These are phyloP conservation scores for Populus nigra DNA, from an alignment of 345 rosid genomes.

Conservation along the genomic window DNA sequence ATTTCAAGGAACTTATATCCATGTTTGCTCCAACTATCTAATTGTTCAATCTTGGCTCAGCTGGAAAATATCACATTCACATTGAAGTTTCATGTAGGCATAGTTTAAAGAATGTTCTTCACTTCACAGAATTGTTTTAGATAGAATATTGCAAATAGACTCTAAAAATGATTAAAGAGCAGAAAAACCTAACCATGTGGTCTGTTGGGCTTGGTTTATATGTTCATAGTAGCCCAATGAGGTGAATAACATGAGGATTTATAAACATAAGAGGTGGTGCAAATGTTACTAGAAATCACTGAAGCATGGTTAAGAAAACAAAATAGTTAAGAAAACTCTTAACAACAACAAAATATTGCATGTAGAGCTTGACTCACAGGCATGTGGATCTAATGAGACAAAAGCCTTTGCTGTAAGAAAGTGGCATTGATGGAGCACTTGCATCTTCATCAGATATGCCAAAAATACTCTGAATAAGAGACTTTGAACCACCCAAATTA, in stretches of 20 bases:
- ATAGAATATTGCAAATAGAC: background rate
- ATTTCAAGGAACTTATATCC: background rate
- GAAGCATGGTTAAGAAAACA: background rate
- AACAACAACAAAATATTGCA: background rate
- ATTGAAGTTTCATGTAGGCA: background rate
- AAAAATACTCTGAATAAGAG: conserved; percentile 49
- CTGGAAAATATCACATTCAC: background rate
- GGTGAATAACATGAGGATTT: background rate
- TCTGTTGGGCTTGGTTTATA: background rate
- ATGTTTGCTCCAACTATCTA: background rate
- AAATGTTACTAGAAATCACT: background rate
- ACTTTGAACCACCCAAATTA: conserved; percentile 41
- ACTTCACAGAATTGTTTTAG: background rate
- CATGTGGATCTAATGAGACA: conserved; percentile 54
- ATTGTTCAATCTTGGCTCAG: background rate
- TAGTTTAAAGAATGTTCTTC: background rate
- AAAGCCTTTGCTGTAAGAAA: conserved; percentile 39
- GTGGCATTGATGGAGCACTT: conserved; percentile 28
- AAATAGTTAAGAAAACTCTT: background rate
- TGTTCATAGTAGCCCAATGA: background rate
- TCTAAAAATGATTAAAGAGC: background rate
- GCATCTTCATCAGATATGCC: conserved; percentile 37
- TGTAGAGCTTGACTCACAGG: conserved; percentile 53
- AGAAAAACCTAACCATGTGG: background rate
- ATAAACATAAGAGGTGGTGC: background rate